Conservation (phyloP, 202 grass and related monocot genomes). For the Alloteropsis angusta region DNA sequence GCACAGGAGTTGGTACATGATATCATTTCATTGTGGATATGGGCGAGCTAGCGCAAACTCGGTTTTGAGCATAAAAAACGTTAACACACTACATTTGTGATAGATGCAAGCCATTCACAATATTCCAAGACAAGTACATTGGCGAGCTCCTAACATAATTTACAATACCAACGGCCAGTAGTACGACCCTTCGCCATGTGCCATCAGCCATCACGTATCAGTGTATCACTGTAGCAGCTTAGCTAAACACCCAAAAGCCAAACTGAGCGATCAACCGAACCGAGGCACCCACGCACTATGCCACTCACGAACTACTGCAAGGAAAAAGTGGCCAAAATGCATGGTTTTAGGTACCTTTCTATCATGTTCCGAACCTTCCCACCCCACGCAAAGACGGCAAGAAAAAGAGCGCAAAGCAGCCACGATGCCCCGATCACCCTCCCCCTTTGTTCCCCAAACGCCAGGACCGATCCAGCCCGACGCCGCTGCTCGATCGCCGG, state of each 20-base stretch:
- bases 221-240: not conserved
- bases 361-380: constrained; percentile 27
- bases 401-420: not conserved
- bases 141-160: not conserved
- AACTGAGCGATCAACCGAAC: not conserved
- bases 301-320: not conserved
- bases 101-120: too few species aligned
- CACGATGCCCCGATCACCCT: not conserved
- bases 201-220: not conserved
- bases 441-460: constrained; percentile 34
- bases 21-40: too few species aligned
- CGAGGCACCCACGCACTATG: not conserved
- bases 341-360: not conserved
- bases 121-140: too few species aligned
- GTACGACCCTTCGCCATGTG: not conserved
- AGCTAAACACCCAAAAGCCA: not conserved
- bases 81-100: too few species aligned
- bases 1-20: too few species aligned
- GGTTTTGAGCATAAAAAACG: too few species aligned
- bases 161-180: not conserved
- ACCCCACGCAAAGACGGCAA: constrained; percentile 30
- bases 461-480: constrained; percentile 1
- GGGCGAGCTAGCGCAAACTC: too few species aligned
- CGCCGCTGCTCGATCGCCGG: not conserved
- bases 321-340: not conserved